phyloP scores from a whole-genome alignment of 108 stramenopile genomes.

The Skeletonema tropicum region DNA sequence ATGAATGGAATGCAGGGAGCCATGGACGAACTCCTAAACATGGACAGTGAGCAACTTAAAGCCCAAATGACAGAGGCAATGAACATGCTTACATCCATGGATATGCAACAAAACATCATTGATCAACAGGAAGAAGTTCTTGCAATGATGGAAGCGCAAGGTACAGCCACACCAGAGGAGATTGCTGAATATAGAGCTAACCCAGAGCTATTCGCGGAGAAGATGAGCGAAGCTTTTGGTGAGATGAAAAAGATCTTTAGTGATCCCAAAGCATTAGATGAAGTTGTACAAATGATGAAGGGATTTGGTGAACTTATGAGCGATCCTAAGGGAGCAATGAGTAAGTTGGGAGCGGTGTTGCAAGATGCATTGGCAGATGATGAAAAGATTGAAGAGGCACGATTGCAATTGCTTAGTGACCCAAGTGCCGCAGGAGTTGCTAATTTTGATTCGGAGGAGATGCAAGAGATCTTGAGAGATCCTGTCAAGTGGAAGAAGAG shows the following conservation, averaged over 20 bases:
- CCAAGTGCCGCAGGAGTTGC: slow-evolving; percentile 60
- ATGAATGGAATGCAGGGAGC: slow-evolving; percentile 51
- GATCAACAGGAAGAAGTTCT: slow-evolving; percentile 71
- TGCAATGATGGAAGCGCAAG: slow-evolving; percentile 66
- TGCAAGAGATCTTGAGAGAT: slow-evolving; percentile 73
- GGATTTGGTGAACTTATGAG: slow-evolving; percentile 61
- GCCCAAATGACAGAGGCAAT: slow-evolving; percentile 80
- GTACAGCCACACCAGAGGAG: slow-evolving; percentile 64
- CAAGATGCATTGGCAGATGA: slow-evolving; percentile 57
- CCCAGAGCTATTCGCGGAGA: slow-evolving; percentile 75
- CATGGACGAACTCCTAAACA: slow-evolving; percentile 73
- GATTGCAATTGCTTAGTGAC: slow-evolving; percentile 64
- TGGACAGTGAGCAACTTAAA: slow-evolving; percentile 77
- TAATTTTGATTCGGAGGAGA: slow-evolving; percentile 64
- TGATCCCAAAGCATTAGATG: slow-evolving; percentile 64
- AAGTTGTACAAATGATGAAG: slow-evolving; percentile 69
- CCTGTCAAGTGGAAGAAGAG: slow-evolving; percentile 74
- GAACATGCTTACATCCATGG: slow-evolving; percentile 58
- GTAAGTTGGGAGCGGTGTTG: slow-evolving; percentile 53
- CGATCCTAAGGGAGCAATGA: slow-evolving; percentile 61
- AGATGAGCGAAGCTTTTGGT: slow-evolving; percentile 75
- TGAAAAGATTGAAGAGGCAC: slow-evolving; percentile 83
- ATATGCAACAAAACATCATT: slow-evolving; percentile 54
- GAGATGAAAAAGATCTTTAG: slow-evolving; percentile 75
- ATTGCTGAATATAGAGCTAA: slow-evolving; percentile 74